Conservation (phyloP, 768 basidiomycete genomes). For the Boletellus sp. region DNA sequence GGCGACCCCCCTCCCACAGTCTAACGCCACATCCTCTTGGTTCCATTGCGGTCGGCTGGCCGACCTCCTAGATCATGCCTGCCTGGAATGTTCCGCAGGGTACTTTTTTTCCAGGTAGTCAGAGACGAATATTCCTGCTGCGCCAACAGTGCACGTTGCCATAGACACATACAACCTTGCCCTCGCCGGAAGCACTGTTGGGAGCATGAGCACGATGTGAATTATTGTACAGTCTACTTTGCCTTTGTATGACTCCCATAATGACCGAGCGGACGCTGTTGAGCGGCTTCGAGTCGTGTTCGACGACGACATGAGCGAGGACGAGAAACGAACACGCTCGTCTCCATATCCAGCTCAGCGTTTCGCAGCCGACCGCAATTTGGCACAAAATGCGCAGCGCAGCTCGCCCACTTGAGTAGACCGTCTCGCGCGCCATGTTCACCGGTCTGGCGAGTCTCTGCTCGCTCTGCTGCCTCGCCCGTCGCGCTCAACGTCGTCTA, state of each 20-base stretch:
- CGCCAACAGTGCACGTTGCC: conserved; percentile 44
- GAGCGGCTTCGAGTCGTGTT: conserved; percentile 2
- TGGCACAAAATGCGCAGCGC: too few species aligned
- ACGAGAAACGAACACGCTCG: background rate
- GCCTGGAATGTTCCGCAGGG: conserved; percentile 15
- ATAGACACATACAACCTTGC: conserved; percentile 52
- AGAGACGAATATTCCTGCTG: conserved; percentile 45
- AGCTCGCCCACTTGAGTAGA: too few species aligned
- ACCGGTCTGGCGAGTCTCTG: conserved; percentile 64
- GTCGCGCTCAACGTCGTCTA: conserved; percentile 29
- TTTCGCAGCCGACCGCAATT: background rate
- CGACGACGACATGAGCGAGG: conserved; percentile 14
- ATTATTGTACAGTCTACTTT: conserved; percentile 5
- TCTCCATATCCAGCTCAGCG: too few species aligned
- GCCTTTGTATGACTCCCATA: conserved; percentile 48
- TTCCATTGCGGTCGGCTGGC: conserved; percentile 10
- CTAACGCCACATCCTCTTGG: background rate
- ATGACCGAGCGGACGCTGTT: conserved; percentile 16
- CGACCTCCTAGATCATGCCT: background rate
- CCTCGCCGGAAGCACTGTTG: conserved; percentile 48
- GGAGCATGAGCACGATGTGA: conserved; percentile 10
- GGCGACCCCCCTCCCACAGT: conserved; percentile 8
- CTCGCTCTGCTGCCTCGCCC: background rate
- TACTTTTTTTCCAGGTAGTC: conserved; percentile 48
- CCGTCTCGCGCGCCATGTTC: conserved; percentile 64